A percentile compares a stretch with the other conserved stretches of the same genome.
These are phyloP conservation scores for Clavispora fructus DNA, from an alignment of 805 yeast genomes.

Conservation along the genomic window DNA sequence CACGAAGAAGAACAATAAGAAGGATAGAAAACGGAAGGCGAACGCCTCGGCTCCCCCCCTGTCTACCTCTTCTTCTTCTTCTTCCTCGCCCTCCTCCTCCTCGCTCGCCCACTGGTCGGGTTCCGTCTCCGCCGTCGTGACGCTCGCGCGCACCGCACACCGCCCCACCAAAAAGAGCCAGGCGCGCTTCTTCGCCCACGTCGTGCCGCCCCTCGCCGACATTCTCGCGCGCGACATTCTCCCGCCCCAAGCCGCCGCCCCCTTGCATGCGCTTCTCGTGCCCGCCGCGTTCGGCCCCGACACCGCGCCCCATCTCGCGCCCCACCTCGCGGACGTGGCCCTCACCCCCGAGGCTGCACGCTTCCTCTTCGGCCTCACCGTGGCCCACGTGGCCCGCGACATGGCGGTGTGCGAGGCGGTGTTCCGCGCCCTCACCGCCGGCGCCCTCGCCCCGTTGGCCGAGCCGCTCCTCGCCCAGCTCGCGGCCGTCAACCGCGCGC, in stretches of 20 bases:
- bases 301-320: neutral
- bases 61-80: too few relatives aligned
- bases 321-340: neutral
- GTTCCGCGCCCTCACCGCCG: conserved; percentile 12
- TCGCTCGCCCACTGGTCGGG: conserved; percentile 18
- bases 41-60: too few relatives aligned
- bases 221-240: conserved; percentile 1
- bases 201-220: conserved; percentile 13
- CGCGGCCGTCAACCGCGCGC: conserved; percentile 45
- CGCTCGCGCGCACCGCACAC: conserved; percentile 14
- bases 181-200: conserved; percentile 22
- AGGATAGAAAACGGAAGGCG: too few relatives aligned
- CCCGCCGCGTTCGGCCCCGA: neutral
- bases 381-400: conserved; percentile 14
- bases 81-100: too few relatives aligned
- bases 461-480: conserved; percentile 43
- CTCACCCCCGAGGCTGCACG: conserved; percentile 5
- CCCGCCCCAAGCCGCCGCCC: neutral
- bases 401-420: conserved; percentile 43
- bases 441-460: conserved; percentile 30
- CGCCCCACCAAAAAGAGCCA: conserved; percentile 25
- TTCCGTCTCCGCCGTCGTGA: conserved; percentile 18
- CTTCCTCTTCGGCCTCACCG: conserved; percentile 22
- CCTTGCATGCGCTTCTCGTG: neutral
- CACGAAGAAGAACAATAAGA: too few relatives aligned